Base-by-base conservation (phyloP, 345 rosid genomes). In the Populus simonii region DNA sequence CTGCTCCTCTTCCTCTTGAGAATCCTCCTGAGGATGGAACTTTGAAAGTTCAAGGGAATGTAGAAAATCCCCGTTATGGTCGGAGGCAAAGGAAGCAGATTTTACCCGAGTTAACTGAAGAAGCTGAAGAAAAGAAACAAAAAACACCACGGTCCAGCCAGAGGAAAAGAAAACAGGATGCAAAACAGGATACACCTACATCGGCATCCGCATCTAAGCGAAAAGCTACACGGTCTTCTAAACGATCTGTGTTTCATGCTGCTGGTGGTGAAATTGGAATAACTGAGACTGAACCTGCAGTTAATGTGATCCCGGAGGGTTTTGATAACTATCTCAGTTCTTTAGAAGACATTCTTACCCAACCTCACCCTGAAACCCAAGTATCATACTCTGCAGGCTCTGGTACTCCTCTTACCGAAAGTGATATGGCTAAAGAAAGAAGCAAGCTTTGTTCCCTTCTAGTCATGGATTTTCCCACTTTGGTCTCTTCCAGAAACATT, bases 271-370 rank as follows among this genome's bases (percentile, higher is more conserved):
- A 81, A 79, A 81, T 61, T 20, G 81, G 38, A 47, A 68, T 72
- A 74, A 74, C 1, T 76, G 71, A 31, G 80, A 80, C 2, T 11
- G 84, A 86, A 67, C 63, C 80, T 13, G 70, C 72, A 36, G 72
- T 61, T n/a, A 83, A 83, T 31, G 67, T 79, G 27, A 84, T 86
- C 73, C 87, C 89, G 10, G 91, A 79, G 73, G 91, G 91, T 76
- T 93, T 93, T 62, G 94, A 91, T 76, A 84, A 72, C 80, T 93
- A 88, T 76, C 89, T 93, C 7, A 81, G 78, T 80, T 84, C 93
- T 27, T 80, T 93, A 69, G 92, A 89, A 65, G 90, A 81, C 63
- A 88, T 90, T 72, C 89, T 93, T 57, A 75, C 80, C 59, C 87
- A 84, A 77, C 91, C 90, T 63, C 71, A 82, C 31, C 39, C 84